Percentiles rank a stretch among this genome's conserved stretches.
Conservation (phyloP, 805 yeast species). For the Candida insectalens region DNA sequence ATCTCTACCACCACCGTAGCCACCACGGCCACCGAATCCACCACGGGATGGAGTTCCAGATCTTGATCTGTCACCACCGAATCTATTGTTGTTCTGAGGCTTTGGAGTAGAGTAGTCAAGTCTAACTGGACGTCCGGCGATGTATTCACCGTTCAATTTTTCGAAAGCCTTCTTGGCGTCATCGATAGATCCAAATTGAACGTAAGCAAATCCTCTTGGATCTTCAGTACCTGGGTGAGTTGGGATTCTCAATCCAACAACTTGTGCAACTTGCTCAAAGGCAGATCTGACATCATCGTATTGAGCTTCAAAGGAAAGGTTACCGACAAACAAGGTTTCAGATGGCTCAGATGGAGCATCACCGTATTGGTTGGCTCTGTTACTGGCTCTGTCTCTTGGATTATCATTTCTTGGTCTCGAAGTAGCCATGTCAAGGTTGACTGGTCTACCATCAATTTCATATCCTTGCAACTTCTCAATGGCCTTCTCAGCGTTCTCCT, state of each 20-base stretch:
- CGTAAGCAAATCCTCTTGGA: constrained; percentile 98
- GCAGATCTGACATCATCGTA: constrained; percentile 67
- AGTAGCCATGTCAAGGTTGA: constrained; percentile 87
- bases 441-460: constrained; percentile 95
- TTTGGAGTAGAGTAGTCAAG: constrained; percentile 89
- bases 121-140: constrained; percentile 90
- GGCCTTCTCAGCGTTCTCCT: constrained; percentile 78
- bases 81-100: constrained; percentile 22
- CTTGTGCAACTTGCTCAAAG: constrained; percentile 72
- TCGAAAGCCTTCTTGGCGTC: constrained; percentile 86
- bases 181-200: constrained; percentile 77
- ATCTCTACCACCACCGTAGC: constrained; percentile 21
- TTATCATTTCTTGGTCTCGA: constrained; percentile 57
- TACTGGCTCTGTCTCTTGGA: constrained; percentile 41
- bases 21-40: constrained; percentile 14
- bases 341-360: constrained; percentile 88
- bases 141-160: constrained; percentile 78
- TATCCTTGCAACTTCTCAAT: constrained; percentile 76
- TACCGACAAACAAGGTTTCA: constrained; percentile 93
- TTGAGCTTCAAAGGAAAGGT: constrained; percentile 83
- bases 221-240: constrained; percentile 98
- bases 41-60: neutral
- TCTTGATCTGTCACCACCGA: constrained; percentile 1
- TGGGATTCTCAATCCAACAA: constrained; percentile 88
- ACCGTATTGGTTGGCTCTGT: constrained; percentile 85